Percentiles rank a stretch among this genome's conserved stretches.
Conservation (phyloP, 805 yeast genomes). For the Pichia ethanolica region DNA sequence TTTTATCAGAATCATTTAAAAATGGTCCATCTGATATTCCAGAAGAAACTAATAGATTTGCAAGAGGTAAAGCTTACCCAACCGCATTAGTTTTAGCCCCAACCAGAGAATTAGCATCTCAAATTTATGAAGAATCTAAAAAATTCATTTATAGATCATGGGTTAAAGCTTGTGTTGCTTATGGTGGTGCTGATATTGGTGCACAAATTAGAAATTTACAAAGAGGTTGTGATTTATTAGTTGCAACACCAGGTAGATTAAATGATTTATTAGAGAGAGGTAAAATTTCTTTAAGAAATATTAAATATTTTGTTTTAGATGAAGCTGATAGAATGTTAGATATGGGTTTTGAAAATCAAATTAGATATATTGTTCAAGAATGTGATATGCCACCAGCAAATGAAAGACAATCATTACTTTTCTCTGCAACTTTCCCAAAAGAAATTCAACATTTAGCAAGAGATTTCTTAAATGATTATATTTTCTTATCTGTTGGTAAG, state of each 20-base stretch:
- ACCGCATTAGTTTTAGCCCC: constrained; percentile 96
- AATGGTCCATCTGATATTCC: constrained; percentile 71
- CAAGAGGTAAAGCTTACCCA: constrained; percentile 80
- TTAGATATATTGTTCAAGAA: constrained; percentile 94
- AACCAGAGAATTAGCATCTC: constrained; percentile 97
- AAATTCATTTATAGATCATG: constrained; percentile 96
- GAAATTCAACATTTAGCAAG: constrained; percentile 96
- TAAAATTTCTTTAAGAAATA: constrained; percentile 77
- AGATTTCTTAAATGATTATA: constrained; percentile 92
- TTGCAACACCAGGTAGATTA: constrained; percentile 99
- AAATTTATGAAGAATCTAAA: constrained; percentile 91
- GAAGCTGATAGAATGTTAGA: constrained; percentile 99
- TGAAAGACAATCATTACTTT: constrained; percentile 94
- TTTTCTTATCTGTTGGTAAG: constrained; percentile 95
- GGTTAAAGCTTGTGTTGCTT: constrained; percentile 93
- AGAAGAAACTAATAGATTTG: constrained; percentile 37
- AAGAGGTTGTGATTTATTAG: constrained; percentile 91
- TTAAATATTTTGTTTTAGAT: constrained; percentile 90
- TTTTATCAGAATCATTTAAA: constrained; percentile 81
- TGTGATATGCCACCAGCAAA: constrained; percentile 94
- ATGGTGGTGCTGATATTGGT: constrained; percentile 97
- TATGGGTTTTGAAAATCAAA: constrained; percentile 99
- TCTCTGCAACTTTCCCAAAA: constrained; percentile 98
- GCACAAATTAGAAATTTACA: constrained; percentile 81
- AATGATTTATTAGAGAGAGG: constrained; percentile 95